Conservation (phyloP, 495 filamentous ascomycete species). For the Penicillium macrosclerotiorum region DNA sequence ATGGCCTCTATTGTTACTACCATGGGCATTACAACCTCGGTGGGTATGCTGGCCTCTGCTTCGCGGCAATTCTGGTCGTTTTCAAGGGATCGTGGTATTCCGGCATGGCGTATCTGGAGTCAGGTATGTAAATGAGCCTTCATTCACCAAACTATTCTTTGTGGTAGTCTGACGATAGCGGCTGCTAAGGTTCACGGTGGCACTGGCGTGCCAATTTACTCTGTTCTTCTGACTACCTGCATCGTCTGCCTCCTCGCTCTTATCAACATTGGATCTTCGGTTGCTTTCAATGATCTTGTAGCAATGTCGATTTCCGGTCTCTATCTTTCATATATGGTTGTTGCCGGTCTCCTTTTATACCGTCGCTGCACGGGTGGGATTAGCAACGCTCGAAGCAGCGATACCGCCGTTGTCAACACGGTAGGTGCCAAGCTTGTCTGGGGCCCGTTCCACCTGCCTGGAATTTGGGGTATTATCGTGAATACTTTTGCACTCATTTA, state of each 20-base stretch:
- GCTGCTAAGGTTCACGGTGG: slow-evolving; percentile 21
- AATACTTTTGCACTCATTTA: slow-evolving; percentile 41
- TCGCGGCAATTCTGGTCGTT: slow-evolving; percentile 58
- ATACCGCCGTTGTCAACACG: slow-evolving; percentile 22
- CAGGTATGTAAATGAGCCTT: slow-evolving; percentile 45
- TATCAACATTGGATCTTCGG: slow-evolving; percentile 45
- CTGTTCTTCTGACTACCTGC: slow-evolving; percentile 35
- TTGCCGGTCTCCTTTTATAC: slow-evolving; percentile 45
- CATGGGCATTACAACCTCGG: slow-evolving; percentile 38
- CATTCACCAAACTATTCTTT: neutral
- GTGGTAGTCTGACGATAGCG: neutral
- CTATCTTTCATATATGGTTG: slow-evolving; percentile 45
- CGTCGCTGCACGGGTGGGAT: slow-evolving; percentile 42
- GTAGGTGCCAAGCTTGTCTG: slow-evolving; percentile 37
- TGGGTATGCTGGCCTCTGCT: slow-evolving; percentile 47
- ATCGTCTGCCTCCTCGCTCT: slow-evolving; percentile 40
- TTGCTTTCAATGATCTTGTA: slow-evolving; percentile 47
- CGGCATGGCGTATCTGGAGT: slow-evolving; percentile 40
- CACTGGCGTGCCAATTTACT: slow-evolving; percentile 36
- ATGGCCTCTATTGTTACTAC: slow-evolving; percentile 47
- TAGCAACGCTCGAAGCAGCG: slow-evolving; percentile 12
- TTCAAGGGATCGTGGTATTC: slow-evolving; percentile 51
- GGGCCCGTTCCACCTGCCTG: slow-evolving; percentile 35
- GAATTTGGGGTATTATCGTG: slow-evolving; percentile 27
- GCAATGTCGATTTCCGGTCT: slow-evolving; percentile 43